Evolutionary conservation across 345 rosid genomes (phyloP).

Genomic region (Camelina sativa): DNA sequence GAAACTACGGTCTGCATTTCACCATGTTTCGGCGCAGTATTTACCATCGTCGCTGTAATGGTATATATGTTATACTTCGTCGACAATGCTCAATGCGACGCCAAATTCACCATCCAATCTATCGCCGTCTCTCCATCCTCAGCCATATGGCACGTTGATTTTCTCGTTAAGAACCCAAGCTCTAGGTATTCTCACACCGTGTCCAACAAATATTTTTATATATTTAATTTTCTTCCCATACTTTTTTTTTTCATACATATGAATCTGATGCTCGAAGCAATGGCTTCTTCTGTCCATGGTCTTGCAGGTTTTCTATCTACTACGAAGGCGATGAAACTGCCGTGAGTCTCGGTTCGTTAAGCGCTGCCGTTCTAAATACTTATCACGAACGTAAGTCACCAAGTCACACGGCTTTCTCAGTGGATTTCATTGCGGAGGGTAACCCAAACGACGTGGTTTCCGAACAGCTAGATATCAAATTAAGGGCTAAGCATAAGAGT

Average conservation of each 20-base stretch:
- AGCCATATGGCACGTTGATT: slow-evolving; percentile 20
- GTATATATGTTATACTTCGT: not conserved
- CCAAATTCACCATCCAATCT: slow-evolving; percentile 29
- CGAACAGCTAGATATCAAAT: not conserved
- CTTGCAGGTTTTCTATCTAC: slow-evolving; percentile 10
- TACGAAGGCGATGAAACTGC: slow-evolving; percentile 14
- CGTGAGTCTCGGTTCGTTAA: slow-evolving; percentile 23
- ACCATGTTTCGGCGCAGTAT: not conserved
- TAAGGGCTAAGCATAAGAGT: slow-evolving; percentile 18
- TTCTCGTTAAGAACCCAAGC: slow-evolving; percentile 27
- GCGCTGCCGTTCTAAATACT: slow-evolving; percentile 11
- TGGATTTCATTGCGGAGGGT: slow-evolving; percentile 15
- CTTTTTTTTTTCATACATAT: too few species aligned
- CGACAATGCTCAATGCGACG: slow-evolving; percentile 1
- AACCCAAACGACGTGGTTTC: not conserved
- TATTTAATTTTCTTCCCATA: not conserved
- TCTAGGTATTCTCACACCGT: not conserved
- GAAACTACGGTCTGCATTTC: not conserved
- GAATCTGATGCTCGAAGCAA: not conserved
- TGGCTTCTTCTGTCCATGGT: not conserved
- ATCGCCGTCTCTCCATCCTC: not conserved
- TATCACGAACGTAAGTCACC: not conserved
- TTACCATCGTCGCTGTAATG: not conserved
- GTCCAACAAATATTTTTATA: not conserved
- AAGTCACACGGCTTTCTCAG: slow-evolving; percentile 26